Evolutionary conservation across 352 stramenopile genomes (phyloP).

Genomic region (Globisporangium middletonii): DNA sequence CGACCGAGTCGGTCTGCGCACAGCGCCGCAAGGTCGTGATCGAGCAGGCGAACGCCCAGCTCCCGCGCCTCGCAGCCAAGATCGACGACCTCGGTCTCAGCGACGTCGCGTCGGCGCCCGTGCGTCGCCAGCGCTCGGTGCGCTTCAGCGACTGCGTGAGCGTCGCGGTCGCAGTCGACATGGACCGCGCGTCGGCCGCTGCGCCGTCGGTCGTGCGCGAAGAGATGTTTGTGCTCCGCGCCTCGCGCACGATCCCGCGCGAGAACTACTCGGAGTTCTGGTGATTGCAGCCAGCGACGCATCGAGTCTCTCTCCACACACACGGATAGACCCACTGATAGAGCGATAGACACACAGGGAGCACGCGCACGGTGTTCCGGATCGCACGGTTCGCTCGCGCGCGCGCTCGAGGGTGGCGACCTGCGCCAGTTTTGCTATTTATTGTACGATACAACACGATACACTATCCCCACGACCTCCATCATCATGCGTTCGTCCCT

Average conservation of each 20-base stretch:
- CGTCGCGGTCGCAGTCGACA: conserved; percentile 46
- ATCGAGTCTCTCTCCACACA: not conserved
- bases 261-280: conserved; percentile 80
- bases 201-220: conserved; percentile 49
- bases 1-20: conserved; percentile 55
- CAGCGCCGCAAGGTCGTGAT: conserved; percentile 65
- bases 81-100: conserved; percentile 28
- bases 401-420: too few relatives aligned
- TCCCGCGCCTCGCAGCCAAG: conserved; percentile 20
- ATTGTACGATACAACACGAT: too few relatives aligned
- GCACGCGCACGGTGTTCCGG: too few relatives aligned
- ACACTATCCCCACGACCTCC: too few relatives aligned
- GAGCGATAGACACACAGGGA: not conserved
- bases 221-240: conserved; percentile 76
- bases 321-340: not conserved
- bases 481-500: too few relatives aligned
- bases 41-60: conserved; percentile 43
- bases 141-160: conserved; percentile 55
- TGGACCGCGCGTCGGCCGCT: conserved; percentile 49
- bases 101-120: not conserved
- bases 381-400: too few relatives aligned
- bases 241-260: conserved; percentile 57
- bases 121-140: conserved; percentile 22
- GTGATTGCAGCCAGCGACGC: conserved; percentile 11
- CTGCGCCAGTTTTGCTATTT: too few relatives aligned